Base-by-base conservation (phyloP, 2,329 filamentous ascomycete species). In the Bretziella fagacearum region DNA sequence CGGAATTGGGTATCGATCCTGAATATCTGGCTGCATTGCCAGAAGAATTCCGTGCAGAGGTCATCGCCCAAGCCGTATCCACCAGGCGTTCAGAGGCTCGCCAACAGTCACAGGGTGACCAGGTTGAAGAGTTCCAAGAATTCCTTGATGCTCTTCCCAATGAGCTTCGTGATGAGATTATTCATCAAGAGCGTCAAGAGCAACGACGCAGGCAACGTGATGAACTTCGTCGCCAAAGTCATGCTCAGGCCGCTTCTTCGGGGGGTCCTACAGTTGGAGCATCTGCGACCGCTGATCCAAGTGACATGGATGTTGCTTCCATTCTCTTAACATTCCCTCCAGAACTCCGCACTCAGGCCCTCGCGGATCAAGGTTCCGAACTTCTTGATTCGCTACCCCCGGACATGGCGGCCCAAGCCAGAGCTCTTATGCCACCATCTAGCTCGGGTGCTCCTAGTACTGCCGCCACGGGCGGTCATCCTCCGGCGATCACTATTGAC, bases 1-100 rank as follows among this genome's bases (percentile, higher is more conserved):
- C 91, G 0, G 84, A 84, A 51, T 71, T 98, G 52, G 87, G 89
- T 42, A 96, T 98, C 55, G 91, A 98, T 58, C 75, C 82, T 13
- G 87, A 93, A 48, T 98, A 95, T 62, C 74, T 98, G 5, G 84
- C 91, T 50, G 93, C 89, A n/a, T 67, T 98, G n/a, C 91, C 91
- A 0, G 91, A 98, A 55, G 93, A 98, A 52, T 79, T 96, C 58
- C 75, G 91, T 39, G 89, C 96, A 61, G 91, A 98, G 59, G 91
- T 98, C 42, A 84, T 98, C 53, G 85, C 93, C 60, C 79, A 87
- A 52, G 86, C 93, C 50, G 74, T 94, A 53, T 85, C 83, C 45
- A 79, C 84, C 53, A 76, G 89, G 54, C 78, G 89, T 52, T 81
- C 81, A 6, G 77, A 91, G 60, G 84, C 84, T 35, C 62, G 80